Conservation (phyloP, 495 filamentous ascomycete species). For the Aspergillus bridgeri region DNA sequence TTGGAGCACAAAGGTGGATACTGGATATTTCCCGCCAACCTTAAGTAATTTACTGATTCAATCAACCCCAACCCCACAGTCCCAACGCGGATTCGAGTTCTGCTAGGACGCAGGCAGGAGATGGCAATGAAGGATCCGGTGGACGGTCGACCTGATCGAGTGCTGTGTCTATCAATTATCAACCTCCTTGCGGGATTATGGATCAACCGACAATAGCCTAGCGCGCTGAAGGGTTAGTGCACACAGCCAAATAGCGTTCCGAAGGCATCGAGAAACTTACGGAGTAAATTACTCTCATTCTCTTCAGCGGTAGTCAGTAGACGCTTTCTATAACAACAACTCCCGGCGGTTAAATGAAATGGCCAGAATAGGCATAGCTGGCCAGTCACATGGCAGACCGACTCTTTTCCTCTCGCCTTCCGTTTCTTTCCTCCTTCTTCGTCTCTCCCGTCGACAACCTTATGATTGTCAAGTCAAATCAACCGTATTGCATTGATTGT, state of each 20-base stretch:
- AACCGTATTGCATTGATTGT: no score
- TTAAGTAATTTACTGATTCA: neutral
- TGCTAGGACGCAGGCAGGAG: neutral
- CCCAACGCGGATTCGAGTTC: no score
- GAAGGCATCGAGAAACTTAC: no score
- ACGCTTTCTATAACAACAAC: no score
- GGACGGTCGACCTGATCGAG: no score
- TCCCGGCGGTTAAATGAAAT: neutral
- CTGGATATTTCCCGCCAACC: slow-evolving; percentile 3
- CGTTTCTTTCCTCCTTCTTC: neutral
- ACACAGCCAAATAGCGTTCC: neutral
- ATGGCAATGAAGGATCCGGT: neutral
- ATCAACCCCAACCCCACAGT: slow-evolving; percentile 1
- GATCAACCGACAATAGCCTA: neutral
- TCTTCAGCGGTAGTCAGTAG: no score
- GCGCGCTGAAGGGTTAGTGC: neutral
- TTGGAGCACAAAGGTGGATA: neutral
- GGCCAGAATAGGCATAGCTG: slow-evolving; percentile 3
- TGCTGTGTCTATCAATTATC: no score
- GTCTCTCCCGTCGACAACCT: neutral
- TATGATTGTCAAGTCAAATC: no score
- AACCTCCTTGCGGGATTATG: neutral
- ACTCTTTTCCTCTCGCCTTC: neutral
- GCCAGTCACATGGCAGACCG: neutral
- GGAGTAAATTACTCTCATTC: no score